Conservation (phyloP, 371 early-diverging fungal species). For the Mucor mucedo region DNA sequence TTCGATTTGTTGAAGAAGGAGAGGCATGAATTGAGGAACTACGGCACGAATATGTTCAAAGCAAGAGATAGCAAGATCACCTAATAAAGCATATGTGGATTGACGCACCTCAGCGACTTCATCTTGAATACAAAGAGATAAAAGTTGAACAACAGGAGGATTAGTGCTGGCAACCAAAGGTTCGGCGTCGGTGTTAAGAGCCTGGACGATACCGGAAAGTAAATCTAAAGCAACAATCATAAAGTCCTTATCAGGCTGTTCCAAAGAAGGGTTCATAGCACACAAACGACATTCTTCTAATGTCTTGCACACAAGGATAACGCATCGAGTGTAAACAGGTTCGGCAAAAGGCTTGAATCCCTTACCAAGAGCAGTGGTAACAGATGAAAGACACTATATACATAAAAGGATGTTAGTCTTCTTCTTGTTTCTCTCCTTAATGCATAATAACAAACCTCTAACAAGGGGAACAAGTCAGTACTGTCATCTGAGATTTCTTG, state of each 20-base stretch:
- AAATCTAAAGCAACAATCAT: slow-evolving; percentile 95
- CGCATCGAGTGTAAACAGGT: slow-evolving; percentile 85
- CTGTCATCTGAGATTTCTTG: slow-evolving; percentile 76
- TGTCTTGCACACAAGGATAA: slow-evolving; percentile 79
- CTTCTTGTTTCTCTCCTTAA: background rate
- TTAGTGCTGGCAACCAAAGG: slow-evolving; percentile 74
- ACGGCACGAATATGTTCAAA: slow-evolving; percentile 77
- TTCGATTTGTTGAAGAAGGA: slow-evolving; percentile 75
- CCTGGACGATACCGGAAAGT: slow-evolving; percentile 91
- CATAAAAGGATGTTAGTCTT: background rate
- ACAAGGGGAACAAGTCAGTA: slow-evolving; percentile 85
- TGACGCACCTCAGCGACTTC: slow-evolving; percentile 84
- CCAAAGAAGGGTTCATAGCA: slow-evolving; percentile 64
- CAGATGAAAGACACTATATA: slow-evolving; percentile 81
- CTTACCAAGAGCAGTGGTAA: slow-evolving; percentile 84
- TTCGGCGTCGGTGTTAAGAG: slow-evolving; percentile 77
- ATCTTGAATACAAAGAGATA: slow-evolving; percentile 79
- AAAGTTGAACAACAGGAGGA: slow-evolving; percentile 75
- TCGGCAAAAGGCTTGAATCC: slow-evolving; percentile 85
- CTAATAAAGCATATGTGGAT: slow-evolving; percentile 92
- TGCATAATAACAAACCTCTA: slow-evolving; percentile 64
- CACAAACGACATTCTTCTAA: slow-evolving; percentile 70
- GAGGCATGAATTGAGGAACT: slow-evolving; percentile 76
- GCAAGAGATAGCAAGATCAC: slow-evolving; percentile 87
- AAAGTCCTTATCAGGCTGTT: slow-evolving; percentile 89